phyloP scores from a whole-genome alignment of 2,329 filamentous ascomycete species.

The Penicillium sp. region DNA sequence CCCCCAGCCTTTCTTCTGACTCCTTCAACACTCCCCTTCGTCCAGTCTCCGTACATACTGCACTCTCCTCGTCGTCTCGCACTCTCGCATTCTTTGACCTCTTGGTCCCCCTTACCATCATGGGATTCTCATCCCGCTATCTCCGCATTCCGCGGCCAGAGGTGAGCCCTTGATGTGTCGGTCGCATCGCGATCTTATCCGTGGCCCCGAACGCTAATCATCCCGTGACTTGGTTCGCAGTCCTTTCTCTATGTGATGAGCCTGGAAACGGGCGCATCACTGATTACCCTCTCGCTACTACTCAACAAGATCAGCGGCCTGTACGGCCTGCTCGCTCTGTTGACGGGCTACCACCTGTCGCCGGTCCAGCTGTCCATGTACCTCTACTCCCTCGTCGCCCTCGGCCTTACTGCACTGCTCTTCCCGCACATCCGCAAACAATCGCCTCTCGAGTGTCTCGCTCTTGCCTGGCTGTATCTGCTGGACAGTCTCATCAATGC shows the following conservation, averaged over 20 bases:
- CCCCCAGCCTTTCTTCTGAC: conserved; percentile 17
- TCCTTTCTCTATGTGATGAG: conserved; percentile 83
- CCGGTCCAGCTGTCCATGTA: conserved; percentile 87
- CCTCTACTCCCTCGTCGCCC: conserved; percentile 76
- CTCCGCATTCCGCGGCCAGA: conserved; percentile 54
- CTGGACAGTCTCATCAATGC: conserved; percentile 81
- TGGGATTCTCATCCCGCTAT: conserved; percentile 45
- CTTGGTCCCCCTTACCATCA: conserved; percentile 19
- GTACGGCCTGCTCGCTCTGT: conserved; percentile 83
- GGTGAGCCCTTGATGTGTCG: conserved; percentile 26
- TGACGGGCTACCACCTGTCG: conserved; percentile 83
- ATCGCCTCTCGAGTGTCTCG: conserved; percentile 75
- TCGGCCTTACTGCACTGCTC: conserved; percentile 68
- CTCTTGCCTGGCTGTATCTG: conserved; percentile 81
- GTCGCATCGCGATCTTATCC: conserved; percentile 8
- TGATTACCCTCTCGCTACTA: conserved; percentile 78
- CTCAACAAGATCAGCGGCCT: conserved; percentile 92
- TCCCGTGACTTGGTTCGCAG: conserved; percentile 50
- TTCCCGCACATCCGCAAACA: conserved; percentile 78
- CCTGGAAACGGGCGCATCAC: conserved; percentile 80
- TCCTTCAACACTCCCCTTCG: conserved; percentile 13
- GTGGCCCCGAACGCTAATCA: conserved; percentile 17
- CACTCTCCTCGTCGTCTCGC: conserved; percentile 1
- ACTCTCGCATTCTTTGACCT: conserved; percentile 2
- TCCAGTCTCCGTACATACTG: neutral